These are phyloP conservation scores for Crassisporium funariophilum DNA, from an alignment of 768 basidiomycete genomes.

Conservation along the genomic window DNA sequence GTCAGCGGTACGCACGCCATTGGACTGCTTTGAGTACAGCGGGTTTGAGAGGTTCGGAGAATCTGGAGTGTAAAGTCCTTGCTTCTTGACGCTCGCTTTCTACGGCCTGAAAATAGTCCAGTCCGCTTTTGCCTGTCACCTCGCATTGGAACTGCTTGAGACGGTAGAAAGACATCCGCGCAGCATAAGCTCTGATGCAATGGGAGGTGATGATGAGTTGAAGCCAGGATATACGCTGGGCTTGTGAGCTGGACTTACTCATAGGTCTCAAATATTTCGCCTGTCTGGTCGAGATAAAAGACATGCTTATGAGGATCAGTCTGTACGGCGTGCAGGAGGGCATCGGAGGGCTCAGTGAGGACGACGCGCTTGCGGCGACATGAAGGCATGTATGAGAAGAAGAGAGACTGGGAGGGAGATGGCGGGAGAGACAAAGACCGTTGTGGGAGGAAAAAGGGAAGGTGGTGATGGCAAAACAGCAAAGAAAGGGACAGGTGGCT, in stretches of 20 bases:
- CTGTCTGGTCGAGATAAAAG: constrained; percentile 91
- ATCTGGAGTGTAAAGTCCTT: constrained; percentile 84
- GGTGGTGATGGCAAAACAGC: constrained; percentile 54
- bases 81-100: constrained; percentile 92
- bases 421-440: constrained; percentile 39
- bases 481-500: constrained; percentile 68
- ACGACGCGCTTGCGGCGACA: constrained; percentile 90
- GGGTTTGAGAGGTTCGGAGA: constrained; percentile 91
- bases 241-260: constrained; percentile 62
- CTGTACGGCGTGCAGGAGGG: constrained; percentile 66
- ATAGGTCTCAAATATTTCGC: constrained; percentile 96
- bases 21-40: constrained; percentile 91
- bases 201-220: constrained; percentile 22
- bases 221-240: constrained; percentile 15
- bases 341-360: constrained; percentile 77
- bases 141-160: constrained; percentile 97
- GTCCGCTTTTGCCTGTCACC: constrained; percentile 90
- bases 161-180: constrained; percentile 93
- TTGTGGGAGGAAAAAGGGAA: constrained; percentile 45
- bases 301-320: constrained; percentile 73
- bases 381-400: constrained; percentile 64
- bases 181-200: constrained; percentile 67
- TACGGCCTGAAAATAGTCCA: constrained; percentile 93
- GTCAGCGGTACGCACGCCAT: constrained; percentile 77
- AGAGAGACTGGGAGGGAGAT: constrained; percentile 25